phyloP scores from a whole-genome alignment of 257 asterid genomes.

The Scutellaria barbata region DNA sequence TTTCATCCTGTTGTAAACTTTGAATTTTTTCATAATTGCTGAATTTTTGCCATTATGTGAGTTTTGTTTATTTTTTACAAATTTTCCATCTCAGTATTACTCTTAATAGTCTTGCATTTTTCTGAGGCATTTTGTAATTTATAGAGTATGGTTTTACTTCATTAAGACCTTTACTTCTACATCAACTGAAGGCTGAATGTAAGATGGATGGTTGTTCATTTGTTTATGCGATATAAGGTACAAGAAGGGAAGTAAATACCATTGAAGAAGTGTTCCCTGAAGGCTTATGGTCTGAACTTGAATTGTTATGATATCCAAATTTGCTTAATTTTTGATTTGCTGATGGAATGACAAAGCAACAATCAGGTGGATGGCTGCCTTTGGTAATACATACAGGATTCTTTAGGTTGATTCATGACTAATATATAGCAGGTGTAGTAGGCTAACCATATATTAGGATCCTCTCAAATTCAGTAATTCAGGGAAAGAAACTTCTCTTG shows the following conservation, averaged over 20 bases:
- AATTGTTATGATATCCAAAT: not conserved
- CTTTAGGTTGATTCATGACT: not conserved
- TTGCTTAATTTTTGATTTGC: not conserved
- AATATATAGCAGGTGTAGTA: too few species aligned
- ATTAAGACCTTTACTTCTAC: slow-evolving; percentile 1
- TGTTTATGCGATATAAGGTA: not conserved
- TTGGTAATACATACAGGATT: not conserved
- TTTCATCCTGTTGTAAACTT: slow-evolving; percentile 21
- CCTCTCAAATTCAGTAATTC: not conserved
- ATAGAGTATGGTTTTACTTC: not conserved
- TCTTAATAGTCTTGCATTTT: slow-evolving; percentile 1
- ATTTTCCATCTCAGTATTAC: slow-evolving; percentile 7
- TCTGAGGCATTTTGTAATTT: not conserved
- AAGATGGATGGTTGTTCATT: not conserved
- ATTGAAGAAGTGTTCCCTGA: slow-evolving; percentile 18
- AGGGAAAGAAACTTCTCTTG: not conserved
- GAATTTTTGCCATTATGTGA: not conserved
- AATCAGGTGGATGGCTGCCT: not conserved
- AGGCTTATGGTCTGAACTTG: not conserved
- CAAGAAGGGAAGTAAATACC: too few species aligned
- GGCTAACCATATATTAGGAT: not conserved
- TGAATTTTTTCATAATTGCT: not conserved
- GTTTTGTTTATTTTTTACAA: not conserved
- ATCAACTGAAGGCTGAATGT: not conserved
- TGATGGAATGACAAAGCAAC: slow-evolving; percentile 11